Base-by-base conservation (phyloP, 2,329 filamentous ascomycete species). In the Blastomyces gilchristii region DNA sequence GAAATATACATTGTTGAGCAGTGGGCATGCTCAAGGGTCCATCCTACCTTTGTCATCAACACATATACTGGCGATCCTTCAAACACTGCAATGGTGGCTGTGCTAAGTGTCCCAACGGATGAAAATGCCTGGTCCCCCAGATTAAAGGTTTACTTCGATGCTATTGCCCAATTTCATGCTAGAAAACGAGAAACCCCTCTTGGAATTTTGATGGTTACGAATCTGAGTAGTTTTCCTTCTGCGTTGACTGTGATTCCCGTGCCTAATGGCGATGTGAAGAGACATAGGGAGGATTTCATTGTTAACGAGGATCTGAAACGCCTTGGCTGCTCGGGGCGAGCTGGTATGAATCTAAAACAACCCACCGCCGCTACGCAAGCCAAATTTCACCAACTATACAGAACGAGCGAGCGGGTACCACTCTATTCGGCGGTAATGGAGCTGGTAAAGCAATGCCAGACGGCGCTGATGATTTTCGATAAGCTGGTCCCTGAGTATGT, bases 1-100 rank as follows among this genome's bases (percentile, higher is more conserved):
- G 92, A 97, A 74, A 81, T 93, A 65, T 97, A 97, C 75, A 78
- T 97, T 18, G 91, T 97, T 67, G 94, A 97, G 75, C 94, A 99
- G 80, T 99, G 94, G 94, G 91, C 91, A 6, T 97, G 92, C 75
- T 97, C 93, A 14, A 86, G 94, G 61, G 83, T 86, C 63, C 91
- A 95, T 66, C 93, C 93, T 0, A 97, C 93, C 18, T 89, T 96
- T 67, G 85, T 96, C 59, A 95, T 97, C 67, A 89, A 89, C 52
- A 96, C 92, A 2, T 97, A 94, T 72, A 97, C 93, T 0, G 94
- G 93, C 62, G 91, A 97, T 69, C 81, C 85, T 43, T 86, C 85
- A 43, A 89, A 96, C 73, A 84, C 81, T 0, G 86, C 96, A n/a
- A 77, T 88, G 9, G 91, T 90, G 4, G 87, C 88, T 3, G 87